Base-by-base conservation (phyloP, 768 basidiomycete species). In the Roridomyces roridus region DNA sequence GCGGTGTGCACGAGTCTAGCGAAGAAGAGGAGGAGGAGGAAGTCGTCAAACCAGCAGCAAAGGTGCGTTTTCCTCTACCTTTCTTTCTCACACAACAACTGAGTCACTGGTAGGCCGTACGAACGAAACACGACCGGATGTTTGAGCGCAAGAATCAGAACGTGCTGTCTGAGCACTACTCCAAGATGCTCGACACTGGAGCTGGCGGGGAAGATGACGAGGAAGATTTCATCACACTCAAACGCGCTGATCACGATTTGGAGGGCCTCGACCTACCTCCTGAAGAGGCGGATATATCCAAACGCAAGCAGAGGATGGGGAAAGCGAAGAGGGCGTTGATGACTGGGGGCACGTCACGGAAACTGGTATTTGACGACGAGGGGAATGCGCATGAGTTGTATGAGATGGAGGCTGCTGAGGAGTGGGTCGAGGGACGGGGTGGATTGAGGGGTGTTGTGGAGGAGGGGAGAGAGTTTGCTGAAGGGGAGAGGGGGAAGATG, bases 51-150 rank as follows among this genome's bases (percentile, higher is more conserved):
- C 60, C 66, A 11, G 50, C 70, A 12, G 50, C 70, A 12, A 81
- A 85, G 68, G 85, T 85, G 59, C 23, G 72, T 69, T 15, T 34
- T 5, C 15, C 14, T 34, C 31, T 11, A 8, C 31, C 31, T 34
- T 35, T 59, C 36, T 12, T 15, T 34, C 47, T 26, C 25, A 3
- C 12, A 25, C 36, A 20, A n/a, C 17, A 9, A 12, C 35, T 44
- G 23, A 26, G 41, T 35, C 34, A 43, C 49, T 7, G 29, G 40
- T 68, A 70, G 10, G 75, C 72, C 39, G 87, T 91, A 0, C 85
- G 91, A 46, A 98, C 96, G 3, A 98, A 96, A 74, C 97, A 98
- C 71, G 96, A 98, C 72, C 86, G 93, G 48, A 98, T 99, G 95
- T 98, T 98, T 69, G 91, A 92, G 67, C 86, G 96, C 53, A 96